phyloP scores from a whole-genome alignment of 108 stramenopile species.

The Aureococcus anophagefferens region DNA sequence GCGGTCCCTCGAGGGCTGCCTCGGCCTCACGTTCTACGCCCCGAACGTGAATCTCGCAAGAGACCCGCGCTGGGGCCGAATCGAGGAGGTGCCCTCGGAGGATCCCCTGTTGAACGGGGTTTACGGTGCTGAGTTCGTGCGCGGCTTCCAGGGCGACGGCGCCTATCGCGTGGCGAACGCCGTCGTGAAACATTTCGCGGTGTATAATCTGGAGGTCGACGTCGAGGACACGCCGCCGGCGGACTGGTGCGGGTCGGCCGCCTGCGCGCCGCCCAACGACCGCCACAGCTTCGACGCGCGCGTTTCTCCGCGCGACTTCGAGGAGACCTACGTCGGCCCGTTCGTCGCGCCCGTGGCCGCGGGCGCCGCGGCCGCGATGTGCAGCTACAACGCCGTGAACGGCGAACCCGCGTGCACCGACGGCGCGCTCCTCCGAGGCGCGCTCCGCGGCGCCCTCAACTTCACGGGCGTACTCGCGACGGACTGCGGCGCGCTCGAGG shows the following conservation, averaged over 20 bases:
- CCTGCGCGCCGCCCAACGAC: too few species aligned
- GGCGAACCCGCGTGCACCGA: too few species aligned
- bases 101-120: constrained; percentile 50
- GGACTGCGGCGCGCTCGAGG: too few species aligned
- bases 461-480: too few species aligned
- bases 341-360: too few species aligned
- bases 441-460: too few species aligned
- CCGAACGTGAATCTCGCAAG: constrained; percentile 58
- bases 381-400: too few species aligned
- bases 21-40: constrained; percentile 49
- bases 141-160: constrained; percentile 38
- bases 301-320: too few species aligned
- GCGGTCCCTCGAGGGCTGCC: constrained; percentile 20
- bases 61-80: constrained; percentile 66
- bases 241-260: constrained; percentile 42
- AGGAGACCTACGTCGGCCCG: too few species aligned
- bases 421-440: too few species aligned
- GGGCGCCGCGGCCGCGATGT: too few species aligned
- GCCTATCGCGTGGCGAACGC: constrained; percentile 10
- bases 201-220: constrained; percentile 44
- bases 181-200: constrained; percentile 56
- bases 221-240: neutral
- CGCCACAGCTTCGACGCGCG: too few species aligned
- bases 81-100: constrained; percentile 55
- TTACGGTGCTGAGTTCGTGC: constrained; percentile 48